A percentile compares a stretch with the other conserved stretches of the same genome.
These are phyloP conservation scores for Mariannaea sp. DNA, from an alignment of 2,329 filamentous ascomycete species.

Conservation along the genomic window DNA sequence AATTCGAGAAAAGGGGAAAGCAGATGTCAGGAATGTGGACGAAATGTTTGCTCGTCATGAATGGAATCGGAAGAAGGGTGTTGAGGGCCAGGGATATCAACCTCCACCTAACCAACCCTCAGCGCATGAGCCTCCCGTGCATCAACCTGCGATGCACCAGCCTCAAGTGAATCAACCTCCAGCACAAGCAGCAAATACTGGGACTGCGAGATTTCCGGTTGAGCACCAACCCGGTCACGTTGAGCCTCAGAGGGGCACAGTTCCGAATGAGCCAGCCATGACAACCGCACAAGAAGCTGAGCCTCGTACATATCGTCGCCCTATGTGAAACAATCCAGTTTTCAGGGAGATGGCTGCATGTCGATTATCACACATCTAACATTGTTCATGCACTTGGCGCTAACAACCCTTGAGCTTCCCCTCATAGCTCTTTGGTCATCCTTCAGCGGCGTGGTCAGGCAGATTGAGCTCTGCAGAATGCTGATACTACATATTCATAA, in stretches of 20 bases:
- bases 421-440: too few species aligned
- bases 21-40: slow-evolving; percentile 23
- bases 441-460: too few species aligned
- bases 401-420: too few species aligned
- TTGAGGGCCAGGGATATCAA: too few species aligned
- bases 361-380: too few species aligned
- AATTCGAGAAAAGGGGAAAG: slow-evolving; percentile 27
- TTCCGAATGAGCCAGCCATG: not conserved
- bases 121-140: not conserved
- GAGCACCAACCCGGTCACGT: not conserved
- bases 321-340: too few species aligned
- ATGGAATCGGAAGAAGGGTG: slow-evolving; percentile 19
- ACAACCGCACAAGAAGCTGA: not conserved
- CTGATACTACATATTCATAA: too few species aligned
- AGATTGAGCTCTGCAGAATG: too few species aligned
- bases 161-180: not conserved
- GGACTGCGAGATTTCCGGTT: not conserved
- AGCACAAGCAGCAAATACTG: too few species aligned
- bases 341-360: too few species aligned
- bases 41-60: slow-evolving; percentile 29
- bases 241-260: not conserved
- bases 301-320: not conserved
- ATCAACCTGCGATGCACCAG: not conserved
- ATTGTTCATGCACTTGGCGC: too few species aligned
- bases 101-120: too few species aligned